phyloP scores from a whole-genome alignment of 441 rosid genomes.

The Bruguiera hainesii region DNA sequence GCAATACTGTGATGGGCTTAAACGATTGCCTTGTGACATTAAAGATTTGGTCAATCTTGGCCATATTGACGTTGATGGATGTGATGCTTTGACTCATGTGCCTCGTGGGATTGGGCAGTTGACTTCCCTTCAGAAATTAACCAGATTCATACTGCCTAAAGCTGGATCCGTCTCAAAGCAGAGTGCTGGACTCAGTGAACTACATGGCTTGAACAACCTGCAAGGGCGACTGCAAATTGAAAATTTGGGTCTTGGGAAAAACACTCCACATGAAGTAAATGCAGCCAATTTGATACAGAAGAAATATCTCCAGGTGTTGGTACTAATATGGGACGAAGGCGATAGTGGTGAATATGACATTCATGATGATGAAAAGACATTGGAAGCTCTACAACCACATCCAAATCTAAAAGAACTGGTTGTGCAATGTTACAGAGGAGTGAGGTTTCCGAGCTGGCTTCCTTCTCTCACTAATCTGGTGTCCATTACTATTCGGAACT shows the following conservation, averaged over 20 bases:
- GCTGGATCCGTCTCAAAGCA: neutral
- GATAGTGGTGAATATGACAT: neutral
- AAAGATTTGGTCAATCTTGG: slow-evolving; percentile 17
- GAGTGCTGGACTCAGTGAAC: neutral
- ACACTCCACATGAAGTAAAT: neutral
- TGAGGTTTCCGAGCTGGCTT: slow-evolving; percentile 17
- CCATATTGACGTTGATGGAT: slow-evolving; percentile 10
- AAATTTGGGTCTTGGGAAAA: neutral
- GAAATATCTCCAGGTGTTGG: neutral
- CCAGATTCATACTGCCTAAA: slow-evolving; percentile 8
- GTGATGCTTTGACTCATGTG: slow-evolving; percentile 12
- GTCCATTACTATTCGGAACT: neutral
- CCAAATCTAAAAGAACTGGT: slow-evolving; percentile 10
- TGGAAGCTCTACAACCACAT: slow-evolving; percentile 15
- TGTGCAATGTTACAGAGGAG: slow-evolving; percentile 4
- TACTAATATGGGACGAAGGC: neutral
- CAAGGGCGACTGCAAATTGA: neutral
- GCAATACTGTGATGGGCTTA: neutral
- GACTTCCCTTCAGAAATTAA: slow-evolving; percentile 12
- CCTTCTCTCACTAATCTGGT: slow-evolving; percentile 19
- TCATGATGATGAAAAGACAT: neutral
- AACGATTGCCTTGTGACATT: slow-evolving; percentile 17
- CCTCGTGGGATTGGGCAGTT: slow-evolving; percentile 26
- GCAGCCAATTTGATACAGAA: slow-evolving; percentile 11
- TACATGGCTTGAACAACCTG: neutral